Conservation (phyloP, 2,329 filamentous ascomycete genomes). For the Fusarium brevicatenulatum region DNA sequence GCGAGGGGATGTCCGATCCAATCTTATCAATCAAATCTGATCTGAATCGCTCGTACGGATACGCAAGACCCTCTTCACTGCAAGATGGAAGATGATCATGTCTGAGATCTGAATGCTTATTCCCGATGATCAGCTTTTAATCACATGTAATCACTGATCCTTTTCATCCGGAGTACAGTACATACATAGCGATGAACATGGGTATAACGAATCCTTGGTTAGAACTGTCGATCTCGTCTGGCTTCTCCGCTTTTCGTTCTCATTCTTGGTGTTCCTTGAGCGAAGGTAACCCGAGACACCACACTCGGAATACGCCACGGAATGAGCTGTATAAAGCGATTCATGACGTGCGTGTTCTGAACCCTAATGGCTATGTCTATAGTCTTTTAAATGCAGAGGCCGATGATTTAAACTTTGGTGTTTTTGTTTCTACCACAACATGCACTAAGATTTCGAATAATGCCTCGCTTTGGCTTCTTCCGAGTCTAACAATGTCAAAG, state of each 20-base stretch:
- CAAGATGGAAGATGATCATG: not conserved
- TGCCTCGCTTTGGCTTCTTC: too few relatives aligned
- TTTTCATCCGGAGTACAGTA: not conserved
- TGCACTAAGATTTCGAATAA: not conserved
- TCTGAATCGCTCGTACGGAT: not conserved
- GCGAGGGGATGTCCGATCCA: not conserved
- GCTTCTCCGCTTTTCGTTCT: conserved; percentile 11
- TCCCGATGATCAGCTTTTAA: not conserved
- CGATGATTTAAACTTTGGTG: not conserved
- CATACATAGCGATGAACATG: not conserved
- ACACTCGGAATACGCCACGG: not conserved
- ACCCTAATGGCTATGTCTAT: not conserved
- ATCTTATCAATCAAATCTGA: conserved; percentile 5
- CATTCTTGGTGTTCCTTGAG: not conserved
- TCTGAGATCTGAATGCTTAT: not conserved
- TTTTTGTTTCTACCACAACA: not conserved
- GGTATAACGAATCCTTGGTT: not conserved
- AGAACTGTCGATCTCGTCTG: not conserved
- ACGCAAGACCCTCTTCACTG: not conserved
- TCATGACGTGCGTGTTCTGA: not conserved
- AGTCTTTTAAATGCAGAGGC: not conserved
- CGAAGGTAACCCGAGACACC: not conserved
- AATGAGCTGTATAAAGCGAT: not conserved
- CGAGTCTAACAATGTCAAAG: not conserved
- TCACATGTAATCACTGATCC: not conserved